Percentiles rank a stretch among this genome's conserved stretches.
Evolutionary conservation across 163 green algal species (phyloP).

Genomic region (Volvox carteri): DNA sequence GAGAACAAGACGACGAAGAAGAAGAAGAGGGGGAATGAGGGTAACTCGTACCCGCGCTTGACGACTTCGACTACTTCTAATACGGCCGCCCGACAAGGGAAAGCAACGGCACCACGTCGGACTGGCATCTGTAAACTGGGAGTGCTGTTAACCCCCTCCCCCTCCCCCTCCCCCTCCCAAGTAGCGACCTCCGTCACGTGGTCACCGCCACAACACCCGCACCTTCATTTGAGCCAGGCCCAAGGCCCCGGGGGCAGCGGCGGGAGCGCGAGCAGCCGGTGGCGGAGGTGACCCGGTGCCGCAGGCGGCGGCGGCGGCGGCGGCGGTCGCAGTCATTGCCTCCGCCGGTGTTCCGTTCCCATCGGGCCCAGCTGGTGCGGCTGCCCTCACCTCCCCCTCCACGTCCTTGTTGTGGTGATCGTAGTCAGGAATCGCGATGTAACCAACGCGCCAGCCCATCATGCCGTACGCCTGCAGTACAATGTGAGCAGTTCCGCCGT

Average conservation of each 20-base stretch:
- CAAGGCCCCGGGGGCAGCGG: constrained; percentile 31
- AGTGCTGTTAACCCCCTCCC: too few relatives aligned
- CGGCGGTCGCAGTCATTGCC: neutral
- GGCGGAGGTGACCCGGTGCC: neutral
- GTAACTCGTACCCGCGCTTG: too few relatives aligned
- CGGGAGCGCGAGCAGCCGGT: neutral
- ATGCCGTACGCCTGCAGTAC: constrained; percentile 90
- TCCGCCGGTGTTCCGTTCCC: neutral
- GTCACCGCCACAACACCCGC: too few relatives aligned
- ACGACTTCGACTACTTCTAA: too few relatives aligned
- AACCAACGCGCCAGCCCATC: constrained; percentile 96
- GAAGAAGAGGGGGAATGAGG: too few relatives aligned
- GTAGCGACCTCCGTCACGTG: too few relatives aligned
- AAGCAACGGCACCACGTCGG: too few relatives aligned
- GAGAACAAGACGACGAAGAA: too few relatives aligned
- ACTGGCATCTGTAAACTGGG: too few relatives aligned
- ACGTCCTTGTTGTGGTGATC: constrained; percentile 42
- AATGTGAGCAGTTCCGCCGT: neutral
- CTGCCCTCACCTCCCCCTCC: neutral
- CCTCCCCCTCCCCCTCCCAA: too few relatives aligned
- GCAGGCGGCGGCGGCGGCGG: neutral
- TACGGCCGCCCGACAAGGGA: too few relatives aligned
- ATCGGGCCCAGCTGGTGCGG: neutral
- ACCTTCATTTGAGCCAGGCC: constrained; percentile 52
- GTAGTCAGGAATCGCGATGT: constrained; percentile 79